Percentiles rank a stretch among this genome's conserved stretches.
These are phyloP conservation scores for Telfairia occidentalis DNA, from an alignment of 331 rosid species.

Conservation along the genomic window DNA sequence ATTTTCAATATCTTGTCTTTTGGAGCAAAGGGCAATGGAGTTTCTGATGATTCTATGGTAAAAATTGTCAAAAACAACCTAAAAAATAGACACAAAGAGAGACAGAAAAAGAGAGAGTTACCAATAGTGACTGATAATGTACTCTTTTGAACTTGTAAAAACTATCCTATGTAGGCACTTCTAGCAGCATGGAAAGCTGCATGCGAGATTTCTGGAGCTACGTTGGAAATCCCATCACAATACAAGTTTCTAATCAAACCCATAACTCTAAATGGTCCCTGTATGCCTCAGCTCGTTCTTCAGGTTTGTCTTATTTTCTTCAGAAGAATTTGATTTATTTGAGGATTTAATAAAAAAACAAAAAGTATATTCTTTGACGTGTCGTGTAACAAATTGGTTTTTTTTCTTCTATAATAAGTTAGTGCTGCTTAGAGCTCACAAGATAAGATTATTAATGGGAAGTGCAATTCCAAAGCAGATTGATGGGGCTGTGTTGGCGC, in stretches of 20 bases:
- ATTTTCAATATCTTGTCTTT: conserved; percentile 48
- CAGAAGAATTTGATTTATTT: neutral
- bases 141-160: neutral
- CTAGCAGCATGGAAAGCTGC: conserved; percentile 75
- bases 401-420: neutral
- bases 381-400: neutral
- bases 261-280: conserved; percentile 70
- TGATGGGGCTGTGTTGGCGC: conserved; percentile 75
- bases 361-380: neutral
- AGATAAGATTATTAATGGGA: conserved; percentile 2
- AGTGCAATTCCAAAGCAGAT: conserved; percentile 37
- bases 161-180: conserved; percentile 40
- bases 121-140: neutral
- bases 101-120: neutral
- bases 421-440: conserved; percentile 11
- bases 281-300: conserved; percentile 65
- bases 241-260: conserved; percentile 53
- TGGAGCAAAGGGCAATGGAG: conserved; percentile 77
- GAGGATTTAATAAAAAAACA: neutral
- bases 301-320: conserved; percentile 37
- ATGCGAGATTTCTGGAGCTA: conserved; percentile 59
- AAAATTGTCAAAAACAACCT: neutral
- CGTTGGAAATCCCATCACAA: conserved; percentile 46
- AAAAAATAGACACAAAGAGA: neutral
- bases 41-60: conserved; percentile 85